These are phyloP conservation scores for Eutrema japonicum DNA, from an alignment of 345 rosid species.

Conservation along the genomic window DNA sequence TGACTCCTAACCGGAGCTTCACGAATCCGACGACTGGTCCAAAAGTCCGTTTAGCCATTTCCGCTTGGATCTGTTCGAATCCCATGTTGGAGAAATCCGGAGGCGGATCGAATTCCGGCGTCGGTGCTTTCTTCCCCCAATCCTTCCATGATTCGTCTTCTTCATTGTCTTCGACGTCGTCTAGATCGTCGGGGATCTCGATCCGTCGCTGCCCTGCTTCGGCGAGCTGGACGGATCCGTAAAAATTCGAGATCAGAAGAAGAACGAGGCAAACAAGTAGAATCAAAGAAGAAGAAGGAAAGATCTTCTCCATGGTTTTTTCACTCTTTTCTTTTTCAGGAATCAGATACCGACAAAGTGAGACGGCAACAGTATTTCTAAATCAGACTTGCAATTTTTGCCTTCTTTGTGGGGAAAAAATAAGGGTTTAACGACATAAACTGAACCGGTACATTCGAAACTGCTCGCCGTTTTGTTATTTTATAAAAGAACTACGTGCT, in stretches of 20 bases:
- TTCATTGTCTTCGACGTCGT: conserved; percentile 83
- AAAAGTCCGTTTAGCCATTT: conserved; percentile 61
- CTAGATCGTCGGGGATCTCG: conserved; percentile 84
- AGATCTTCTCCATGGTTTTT: conserved; percentile 27
- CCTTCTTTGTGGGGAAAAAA: neutral
- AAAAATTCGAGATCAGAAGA: conserved; percentile 25
- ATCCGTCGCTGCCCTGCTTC: conserved; percentile 64
- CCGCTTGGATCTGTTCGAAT: conserved; percentile 60
- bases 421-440: conserved; percentile 20
- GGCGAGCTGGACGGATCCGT: conserved; percentile 40
- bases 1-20: conserved; percentile 76
- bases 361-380: conserved; percentile 22
- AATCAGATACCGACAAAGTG: neutral
- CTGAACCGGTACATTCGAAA: neutral
- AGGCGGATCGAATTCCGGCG: conserved; percentile 60
- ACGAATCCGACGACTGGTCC: conserved; percentile 84
- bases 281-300: conserved; percentile 1
- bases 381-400: neutral
- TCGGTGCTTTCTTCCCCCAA: conserved; percentile 69
- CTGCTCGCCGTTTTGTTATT: neutral
- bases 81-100: conserved; percentile 72
- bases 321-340: neutral
- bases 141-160: conserved; percentile 93
- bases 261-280: conserved; percentile 36
- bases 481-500: conserved; percentile 1